Evolutionary conservation across 2,329 filamentous ascomycete species (phyloP), one percentile per base, ranked within the genome.

Genomic region (Paecilomyces formosus): DNA sequence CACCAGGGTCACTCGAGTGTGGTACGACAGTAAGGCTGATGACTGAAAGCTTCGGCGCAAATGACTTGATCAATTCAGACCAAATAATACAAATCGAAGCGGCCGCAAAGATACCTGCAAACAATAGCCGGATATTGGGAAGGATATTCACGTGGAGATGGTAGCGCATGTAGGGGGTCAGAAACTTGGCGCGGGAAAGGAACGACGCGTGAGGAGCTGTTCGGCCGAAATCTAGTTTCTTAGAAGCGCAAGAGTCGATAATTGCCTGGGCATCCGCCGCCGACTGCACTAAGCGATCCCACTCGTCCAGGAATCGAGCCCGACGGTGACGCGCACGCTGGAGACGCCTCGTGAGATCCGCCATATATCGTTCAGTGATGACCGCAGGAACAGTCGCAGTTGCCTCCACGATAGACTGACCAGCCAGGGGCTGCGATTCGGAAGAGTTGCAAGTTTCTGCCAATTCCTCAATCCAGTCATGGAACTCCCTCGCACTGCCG

Each of bases 391-490:
- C 75, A 5, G 73, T 70, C 28, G 80, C 75, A 21, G 76, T 73
- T 51, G 74, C 68, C 60, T 78, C 69, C 11, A 62, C 62, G 28
- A 65, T 63, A 21, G 72, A 67, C 31, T 75, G 73, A 11, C 75
- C 68, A 18, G 74, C 70, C 4, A 72, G 65, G 4, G 74, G 69
- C 53, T 81, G 78, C 57, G 71, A 77, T 64, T 93, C 90, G 1
- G 87, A 84, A 5, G 90, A 74, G 65, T 84, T 87, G 52, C 86
- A 86, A 62, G 88, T 84, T 63, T 97, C 93, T 2, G 85, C 87
- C 31, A 99, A 78, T 69, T 99, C 94, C 64, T 97, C 93, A 63
- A 99, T 96, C 94, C 94, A 99, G 65, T 96, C 92, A 64, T 87
- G 85, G 68, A 92, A 94, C 50, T 88, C 83, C 57, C 80, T 78